phyloP scores from a whole-genome alignment of 495 filamentous ascomycete species.

The Amphirosellinia nigrospora region DNA sequence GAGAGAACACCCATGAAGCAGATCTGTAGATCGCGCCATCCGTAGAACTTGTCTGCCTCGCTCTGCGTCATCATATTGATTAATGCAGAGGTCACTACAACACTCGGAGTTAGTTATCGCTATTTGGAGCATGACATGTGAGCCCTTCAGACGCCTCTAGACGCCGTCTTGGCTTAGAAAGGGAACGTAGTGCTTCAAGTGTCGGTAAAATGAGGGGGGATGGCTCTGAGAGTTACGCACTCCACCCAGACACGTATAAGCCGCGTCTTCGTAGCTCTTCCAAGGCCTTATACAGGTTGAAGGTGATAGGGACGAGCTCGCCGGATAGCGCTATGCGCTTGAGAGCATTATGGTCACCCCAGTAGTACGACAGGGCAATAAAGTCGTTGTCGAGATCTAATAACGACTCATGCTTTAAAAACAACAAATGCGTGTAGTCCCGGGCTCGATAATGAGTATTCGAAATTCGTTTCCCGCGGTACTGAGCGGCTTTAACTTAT shows the following conservation, averaged over 20 bases:
- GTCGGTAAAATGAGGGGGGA: too few relatives aligned
- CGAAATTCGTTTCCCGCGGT: constrained; percentile 17
- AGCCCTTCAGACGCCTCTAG: too few relatives aligned
- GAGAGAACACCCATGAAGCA: constrained; percentile 7
- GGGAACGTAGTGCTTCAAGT: too few relatives aligned
- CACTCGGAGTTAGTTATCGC: too few relatives aligned
- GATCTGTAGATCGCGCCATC: constrained; percentile 25
- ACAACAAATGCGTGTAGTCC: constrained; percentile 6
- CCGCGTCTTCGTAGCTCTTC: constrained; percentile 17
- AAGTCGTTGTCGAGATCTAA: constrained; percentile 20
- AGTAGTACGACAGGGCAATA: constrained; percentile 21
- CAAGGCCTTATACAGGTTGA: constrained; percentile 20
- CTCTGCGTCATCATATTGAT: constrained; percentile 29
- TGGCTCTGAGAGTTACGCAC: too few relatives aligned
- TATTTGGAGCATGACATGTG: too few relatives aligned
- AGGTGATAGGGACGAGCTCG: neutral
- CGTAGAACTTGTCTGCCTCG: constrained; percentile 26
- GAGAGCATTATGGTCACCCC: constrained; percentile 13
- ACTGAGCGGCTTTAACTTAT: constrained; percentile 14
- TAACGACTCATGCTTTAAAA: constrained; percentile 15
- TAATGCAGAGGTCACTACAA: constrained; percentile 34
- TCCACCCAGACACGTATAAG: constrained; percentile 27
- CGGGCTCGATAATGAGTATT: constrained; percentile 18
- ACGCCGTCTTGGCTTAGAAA: too few relatives aligned
- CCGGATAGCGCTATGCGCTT: constrained; percentile 11